A percentile compares a stretch with the other conserved stretches of the same genome.
phyloP scores from a whole-genome alignment of 73 alveolate species.

The Effrenium voratum region DNA sequence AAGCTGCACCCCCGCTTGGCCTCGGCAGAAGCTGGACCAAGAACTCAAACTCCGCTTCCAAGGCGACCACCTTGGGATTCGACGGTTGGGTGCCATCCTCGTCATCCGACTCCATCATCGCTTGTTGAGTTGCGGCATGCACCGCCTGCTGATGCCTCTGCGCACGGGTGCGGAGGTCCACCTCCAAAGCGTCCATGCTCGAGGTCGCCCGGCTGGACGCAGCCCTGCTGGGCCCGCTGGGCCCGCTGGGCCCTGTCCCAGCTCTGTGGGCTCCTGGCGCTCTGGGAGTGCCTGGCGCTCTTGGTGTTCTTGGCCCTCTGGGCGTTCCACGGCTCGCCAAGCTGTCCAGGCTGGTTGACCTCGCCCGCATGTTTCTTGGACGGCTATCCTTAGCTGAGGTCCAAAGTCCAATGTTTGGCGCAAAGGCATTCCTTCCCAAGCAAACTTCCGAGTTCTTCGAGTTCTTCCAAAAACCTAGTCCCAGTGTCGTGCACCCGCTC shows the following conservation, averaged over 20 bases:
- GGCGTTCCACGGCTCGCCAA: too few relatives aligned
- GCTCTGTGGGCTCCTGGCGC: not conserved
- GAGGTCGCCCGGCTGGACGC: slow-evolving; percentile 41
- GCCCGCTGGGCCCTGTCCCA: not conserved
- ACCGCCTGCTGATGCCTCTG: slow-evolving; percentile 41
- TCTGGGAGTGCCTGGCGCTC: not conserved
- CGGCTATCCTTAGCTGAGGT: too few relatives aligned
- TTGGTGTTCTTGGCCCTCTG: too few relatives aligned
- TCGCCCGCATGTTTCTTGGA: too few relatives aligned
- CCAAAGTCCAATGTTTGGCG: too few relatives aligned
- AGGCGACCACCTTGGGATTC: too few relatives aligned
- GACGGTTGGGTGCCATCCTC: too few relatives aligned
- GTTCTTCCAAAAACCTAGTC: not conserved
- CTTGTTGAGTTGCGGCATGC: slow-evolving; percentile 42
- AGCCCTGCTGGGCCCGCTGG: not conserved
- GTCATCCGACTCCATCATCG: slow-evolving; percentile 35
- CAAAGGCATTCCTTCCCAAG: not conserved
- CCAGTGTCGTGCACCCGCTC: slow-evolving; percentile 36
- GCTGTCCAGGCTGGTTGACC: too few relatives aligned
- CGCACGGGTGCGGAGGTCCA: slow-evolving; percentile 47
- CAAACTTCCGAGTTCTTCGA: not conserved
- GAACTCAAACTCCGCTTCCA: slow-evolving; percentile 5
- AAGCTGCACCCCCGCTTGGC: slow-evolving; percentile 24
- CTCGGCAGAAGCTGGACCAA: not conserved
- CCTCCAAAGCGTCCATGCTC: too few relatives aligned